Evolutionary conservation across 768 basidiomycete genomes (phyloP), one percentile per base, ranked within the genome.

Genomic region (Rhodosporidiobolus sp.): DNA sequence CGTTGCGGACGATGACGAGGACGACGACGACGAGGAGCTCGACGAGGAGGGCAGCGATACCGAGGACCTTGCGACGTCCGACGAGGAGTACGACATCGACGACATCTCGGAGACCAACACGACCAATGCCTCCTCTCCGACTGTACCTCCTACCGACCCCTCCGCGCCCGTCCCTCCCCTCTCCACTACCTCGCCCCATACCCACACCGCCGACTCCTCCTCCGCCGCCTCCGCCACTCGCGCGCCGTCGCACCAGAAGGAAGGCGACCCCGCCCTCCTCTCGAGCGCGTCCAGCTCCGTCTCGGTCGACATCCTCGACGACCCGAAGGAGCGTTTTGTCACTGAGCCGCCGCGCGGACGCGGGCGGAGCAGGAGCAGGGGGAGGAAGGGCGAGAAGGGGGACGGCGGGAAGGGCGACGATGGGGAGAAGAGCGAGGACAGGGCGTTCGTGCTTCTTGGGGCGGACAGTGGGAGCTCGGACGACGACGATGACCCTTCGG

Each of bases 51-150:
- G 73, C 28, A 77, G 81, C 6, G 87, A 86, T 65, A 83, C 83
- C 26, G 85, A 86, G 35, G 79, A 77, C 10, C 69, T 55, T 19
- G 77, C 79, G 10, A 79, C 86, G 86, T 77, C 49, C 17, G 48
- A 67, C 12, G 73, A 74, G 43, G 67, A 63, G 35, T 97, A 88
- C 81, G 96, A 99, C 80, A 98, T 98, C 63, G 91, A 96, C 77
- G 94, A 97, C 81, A 89, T 89, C 28, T 88, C 89, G 9, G 84
- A 85, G 4, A 43, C 38, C 38, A 43, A 65, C n/a, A 65, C 65
- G 38, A 72, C 77, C 10, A 65, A 61, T 34, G 62, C 60, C 4
- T 67, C 73, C 1, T 69, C 72, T 7, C 71, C 76, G 16, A 35
- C 46, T 19, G 32, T 65, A 22, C 9, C 38, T 6, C 65, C 74